These are phyloP conservation scores for Mucor saturninus DNA, from an alignment of 371 early-diverging fungal genomes.

Conservation along the genomic window DNA sequence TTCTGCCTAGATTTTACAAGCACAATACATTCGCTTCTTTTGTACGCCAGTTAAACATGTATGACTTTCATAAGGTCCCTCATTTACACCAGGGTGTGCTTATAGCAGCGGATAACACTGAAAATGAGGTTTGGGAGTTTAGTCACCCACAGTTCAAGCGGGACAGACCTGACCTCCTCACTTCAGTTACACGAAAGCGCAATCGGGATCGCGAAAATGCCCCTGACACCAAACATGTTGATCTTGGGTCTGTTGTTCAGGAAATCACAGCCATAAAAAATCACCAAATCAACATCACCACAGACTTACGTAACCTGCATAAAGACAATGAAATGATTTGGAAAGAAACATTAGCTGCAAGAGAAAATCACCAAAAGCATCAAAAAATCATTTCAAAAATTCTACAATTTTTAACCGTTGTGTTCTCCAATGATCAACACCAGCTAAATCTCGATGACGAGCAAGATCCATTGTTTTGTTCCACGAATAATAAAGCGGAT, in stretches of 20 bases:
- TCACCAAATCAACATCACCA: constrained; percentile 81
- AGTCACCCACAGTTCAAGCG: constrained; percentile 55
- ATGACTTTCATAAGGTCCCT: constrained; percentile 71
- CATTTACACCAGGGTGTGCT: constrained; percentile 77
- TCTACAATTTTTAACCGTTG: constrained; percentile 68
- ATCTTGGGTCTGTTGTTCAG: constrained; percentile 57
- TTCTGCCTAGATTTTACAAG: constrained; percentile 79
- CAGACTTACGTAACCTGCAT: constrained; percentile 80
- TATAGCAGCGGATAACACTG: constrained; percentile 29
- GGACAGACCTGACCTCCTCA: constrained; percentile 57
- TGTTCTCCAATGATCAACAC: constrained; percentile 25
- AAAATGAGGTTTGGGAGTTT: constrained; percentile 59
- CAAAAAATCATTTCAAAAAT: constrained; percentile 89
- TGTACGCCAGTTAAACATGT: constrained; percentile 88
- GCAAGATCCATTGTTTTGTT: background rate
- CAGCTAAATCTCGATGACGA: background rate
- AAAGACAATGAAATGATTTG: constrained; percentile 84
- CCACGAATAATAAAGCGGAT: no score
- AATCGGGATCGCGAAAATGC: constrained; percentile 34
- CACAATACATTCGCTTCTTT: constrained; percentile 85
- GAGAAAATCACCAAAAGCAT: constrained; percentile 82
- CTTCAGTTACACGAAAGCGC: constrained; percentile 56
- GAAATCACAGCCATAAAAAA: constrained; percentile 83
- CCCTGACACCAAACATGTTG: constrained; percentile 37
- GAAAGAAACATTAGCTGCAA: constrained; percentile 73